Evolutionary conservation across 768 basidiomycete species (phyloP).

Genomic region (Gautieria morchelliformis): DNA sequence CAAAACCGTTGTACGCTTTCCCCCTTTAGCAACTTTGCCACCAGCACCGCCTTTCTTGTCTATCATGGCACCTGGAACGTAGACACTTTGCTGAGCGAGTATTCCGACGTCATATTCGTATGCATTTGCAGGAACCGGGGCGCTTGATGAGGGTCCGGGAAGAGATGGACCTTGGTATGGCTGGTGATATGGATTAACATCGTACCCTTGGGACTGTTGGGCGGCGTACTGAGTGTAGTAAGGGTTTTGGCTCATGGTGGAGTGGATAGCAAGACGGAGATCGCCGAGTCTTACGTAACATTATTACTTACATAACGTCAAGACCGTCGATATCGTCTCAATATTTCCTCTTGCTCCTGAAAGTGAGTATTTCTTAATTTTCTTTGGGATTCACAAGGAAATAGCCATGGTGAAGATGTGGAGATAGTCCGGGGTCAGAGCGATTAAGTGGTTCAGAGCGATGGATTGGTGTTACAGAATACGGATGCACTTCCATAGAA

Average conservation of each 20-base stretch:
- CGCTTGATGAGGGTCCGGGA: conserved; percentile 58
- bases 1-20: conserved; percentile 87
- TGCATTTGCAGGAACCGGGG: conserved; percentile 81
- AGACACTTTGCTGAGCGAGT: conserved; percentile 83
- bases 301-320: neutral
- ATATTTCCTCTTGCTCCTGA: conserved; percentile 25
- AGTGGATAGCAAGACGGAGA: neutral
- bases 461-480: conserved; percentile 22
- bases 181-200: conserved; percentile 76
- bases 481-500: conserved; percentile 19
- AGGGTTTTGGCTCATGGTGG: conserved; percentile 9
- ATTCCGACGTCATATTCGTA: conserved; percentile 91
- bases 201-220: conserved; percentile 29
- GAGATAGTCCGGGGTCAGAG: neutral
- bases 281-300: neutral
- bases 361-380: conserved; percentile 25
- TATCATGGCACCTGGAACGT: conserved; percentile 85
- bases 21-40: conserved; percentile 79
- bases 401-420: neutral
- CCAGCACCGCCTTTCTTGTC: conserved; percentile 81
- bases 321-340: conserved; percentile 13
- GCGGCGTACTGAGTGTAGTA: conserved; percentile 12
- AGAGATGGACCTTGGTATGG: conserved; percentile 68
- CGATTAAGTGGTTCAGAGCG: conserved; percentile 1
- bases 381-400: neutral